A percentile compares a stretch with the other conserved stretches of the same genome.
Conservation (phyloP, 495 filamentous ascomycete species). For the Podospora tetraspora region DNA sequence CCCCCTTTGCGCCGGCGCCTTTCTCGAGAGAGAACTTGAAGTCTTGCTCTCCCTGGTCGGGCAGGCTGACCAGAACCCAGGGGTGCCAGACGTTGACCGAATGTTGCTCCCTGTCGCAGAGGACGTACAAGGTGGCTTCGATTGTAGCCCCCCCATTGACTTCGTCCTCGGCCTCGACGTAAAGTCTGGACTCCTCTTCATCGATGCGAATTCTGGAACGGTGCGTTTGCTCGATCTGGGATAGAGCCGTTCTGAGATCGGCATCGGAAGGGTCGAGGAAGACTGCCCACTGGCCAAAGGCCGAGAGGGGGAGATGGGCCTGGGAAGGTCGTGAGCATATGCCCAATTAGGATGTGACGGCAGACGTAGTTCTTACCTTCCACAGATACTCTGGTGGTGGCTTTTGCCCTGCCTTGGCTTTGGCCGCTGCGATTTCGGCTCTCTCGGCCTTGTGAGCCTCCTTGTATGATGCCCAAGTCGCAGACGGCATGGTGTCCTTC, state of each 20-base stretch:
- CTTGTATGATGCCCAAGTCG: background rate
- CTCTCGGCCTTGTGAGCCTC: background rate
- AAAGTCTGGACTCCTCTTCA: background rate
- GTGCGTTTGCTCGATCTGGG: constrained; percentile 12
- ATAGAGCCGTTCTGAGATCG: constrained; percentile 9
- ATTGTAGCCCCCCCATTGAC: constrained; percentile 12
- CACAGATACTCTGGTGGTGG: background rate
- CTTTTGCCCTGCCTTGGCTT: background rate
- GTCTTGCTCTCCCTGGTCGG: background rate
- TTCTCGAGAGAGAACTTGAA: background rate
- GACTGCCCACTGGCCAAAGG: constrained; percentile 9
- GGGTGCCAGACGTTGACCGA: constrained; percentile 15
- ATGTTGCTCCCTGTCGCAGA: constrained; percentile 6
- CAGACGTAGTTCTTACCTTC: background rate
- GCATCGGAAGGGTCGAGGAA: constrained; percentile 16
- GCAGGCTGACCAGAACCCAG: constrained; percentile 12
- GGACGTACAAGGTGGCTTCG: background rate
- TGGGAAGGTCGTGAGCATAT: constrained; percentile 1
- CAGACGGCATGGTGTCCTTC: background rate
- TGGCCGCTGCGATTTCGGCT: background rate
- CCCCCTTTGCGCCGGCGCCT: background rate
- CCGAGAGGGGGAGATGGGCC: constrained; percentile 9
- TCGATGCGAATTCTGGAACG: constrained; percentile 13
- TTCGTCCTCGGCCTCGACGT: constrained; percentile 13
- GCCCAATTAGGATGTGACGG: background rate